Conservation (phyloP, 139 green algal species). For the Closterium sp. region DNA sequence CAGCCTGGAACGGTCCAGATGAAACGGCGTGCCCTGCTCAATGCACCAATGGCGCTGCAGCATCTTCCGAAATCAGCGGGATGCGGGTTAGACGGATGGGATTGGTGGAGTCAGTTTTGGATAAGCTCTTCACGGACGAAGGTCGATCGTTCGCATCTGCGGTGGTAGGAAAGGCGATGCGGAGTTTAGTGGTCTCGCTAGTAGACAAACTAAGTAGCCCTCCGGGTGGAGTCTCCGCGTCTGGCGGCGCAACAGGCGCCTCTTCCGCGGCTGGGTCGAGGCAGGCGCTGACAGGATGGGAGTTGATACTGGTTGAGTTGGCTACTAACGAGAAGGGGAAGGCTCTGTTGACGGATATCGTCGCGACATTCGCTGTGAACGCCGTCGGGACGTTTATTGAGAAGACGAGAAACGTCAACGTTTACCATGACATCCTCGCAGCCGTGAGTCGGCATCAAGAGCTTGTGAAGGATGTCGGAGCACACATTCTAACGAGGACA, state of each 20-base stretch:
- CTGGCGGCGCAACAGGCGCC: too few relatives aligned
- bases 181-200: conserved; percentile 12
- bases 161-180: conserved; percentile 32
- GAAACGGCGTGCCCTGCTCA: neutral
- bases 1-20: conserved; percentile 6
- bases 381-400: conserved; percentile 30
- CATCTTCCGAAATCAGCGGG: neutral
- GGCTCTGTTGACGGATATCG: conserved; percentile 15
- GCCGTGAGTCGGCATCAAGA: conserved; percentile 8
- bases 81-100: neutral
- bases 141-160: conserved; percentile 39
- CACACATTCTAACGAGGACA: neutral
- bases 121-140: conserved; percentile 38
- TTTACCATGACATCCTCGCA: conserved; percentile 34
- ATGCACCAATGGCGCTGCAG: neutral
- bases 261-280: neutral
- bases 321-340: conserved; percentile 20
- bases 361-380: conserved; percentile 15
- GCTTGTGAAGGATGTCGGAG: neutral
- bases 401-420: conserved; percentile 40
- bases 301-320: conserved; percentile 16
- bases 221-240: neutral
- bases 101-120: conserved; percentile 15
- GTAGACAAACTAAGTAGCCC: conserved; percentile 17
- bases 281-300: neutral